A percentile compares a stretch with the other conserved stretches of the same genome.
Evolutionary conservation across 192 early-diverging fungal species (phyloP).

Genomic region (Backusella westeae): DNA sequence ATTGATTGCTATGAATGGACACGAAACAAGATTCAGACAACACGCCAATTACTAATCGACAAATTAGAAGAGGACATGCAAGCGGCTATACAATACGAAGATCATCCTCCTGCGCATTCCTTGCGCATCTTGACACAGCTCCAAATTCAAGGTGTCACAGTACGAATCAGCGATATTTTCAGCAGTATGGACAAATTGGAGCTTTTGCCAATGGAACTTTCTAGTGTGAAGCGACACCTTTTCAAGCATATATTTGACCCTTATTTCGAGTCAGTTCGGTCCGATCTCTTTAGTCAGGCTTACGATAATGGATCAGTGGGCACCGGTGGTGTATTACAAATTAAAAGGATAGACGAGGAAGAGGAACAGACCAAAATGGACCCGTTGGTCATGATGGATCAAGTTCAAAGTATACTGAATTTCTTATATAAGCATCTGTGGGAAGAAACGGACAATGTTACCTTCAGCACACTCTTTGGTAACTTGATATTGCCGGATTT

Average conservation of each 20-base stretch:
- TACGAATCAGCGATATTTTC: neutral
- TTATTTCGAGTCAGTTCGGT: constrained; percentile 3
- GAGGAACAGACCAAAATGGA: neutral
- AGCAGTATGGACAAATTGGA: constrained; percentile 9
- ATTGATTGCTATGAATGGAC: neutral
- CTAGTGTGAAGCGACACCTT: neutral
- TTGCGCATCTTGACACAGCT: neutral
- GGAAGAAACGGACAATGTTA: neutral
- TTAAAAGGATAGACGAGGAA: neutral
- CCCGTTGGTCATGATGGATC: neutral
- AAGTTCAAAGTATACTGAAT: constrained; percentile 14
- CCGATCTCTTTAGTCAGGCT: neutral
- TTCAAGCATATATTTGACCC: constrained; percentile 25
- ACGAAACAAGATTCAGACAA: neutral
- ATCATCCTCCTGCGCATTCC: neutral
- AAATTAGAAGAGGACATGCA: neutral
- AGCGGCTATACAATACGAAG: neutral
- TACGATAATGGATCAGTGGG: neutral
- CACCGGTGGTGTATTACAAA: constrained; percentile 2
- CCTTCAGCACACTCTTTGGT: constrained; percentile 18
- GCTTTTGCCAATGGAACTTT: constrained; percentile 3
- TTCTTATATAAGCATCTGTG: constrained; percentile 23
- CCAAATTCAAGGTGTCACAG: neutral
- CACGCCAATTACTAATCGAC: neutral
- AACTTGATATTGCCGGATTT: constrained; percentile 17